Evolutionary conservation across 1,139 yeast species (phyloP), one percentile per base, ranked within the genome.

Genomic region (Suhomyces wounanorum): DNA sequence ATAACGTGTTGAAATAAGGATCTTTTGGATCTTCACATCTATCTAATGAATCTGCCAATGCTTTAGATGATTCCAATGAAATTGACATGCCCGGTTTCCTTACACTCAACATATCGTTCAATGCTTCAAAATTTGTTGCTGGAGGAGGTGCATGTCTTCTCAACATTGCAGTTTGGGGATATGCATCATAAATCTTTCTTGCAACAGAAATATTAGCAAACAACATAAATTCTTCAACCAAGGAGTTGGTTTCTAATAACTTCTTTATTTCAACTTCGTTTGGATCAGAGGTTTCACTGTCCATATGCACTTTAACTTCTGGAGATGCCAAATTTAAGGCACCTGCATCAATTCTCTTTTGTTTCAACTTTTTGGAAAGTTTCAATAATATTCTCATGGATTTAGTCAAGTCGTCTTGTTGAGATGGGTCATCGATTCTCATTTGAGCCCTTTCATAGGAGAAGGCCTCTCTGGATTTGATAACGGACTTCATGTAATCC

Each of bases 81-180:
- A 95, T 79, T 13, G 84, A 68, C 83, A 90, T 73, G n/a, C 85
- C 84, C 36, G 75, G 73, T 64, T 91, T 92, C 55, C 92, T 81
- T n/a, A 85, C 86, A 53, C 90, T 82, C 52, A 95, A 77, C 85
- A 92, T 92, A 60, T 92, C 96, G 66, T 92, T 92, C 57, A 95
- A 76, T 21, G 78, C 77, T 64, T 94, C 99, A 66, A 95, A 95
- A 63, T 91, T 94, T 1, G 96, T 85, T 1, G 94, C 84, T 28
- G 99, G 98, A 17, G 99, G 99, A 8, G 97, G 82, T 13, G 91
- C 97, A 68, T 95, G 99, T 64, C 99, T 85, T 82, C 96, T 88
- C 53, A 94, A 77, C 97, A 94, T 91, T 14, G 99, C 99, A 8
- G 97, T 92, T 69, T 95, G 99, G 8, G 99, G 99, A 67, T 86